Conservation (phyloP, 805 yeast genomes). For the Debaryomyces castellii region DNA sequence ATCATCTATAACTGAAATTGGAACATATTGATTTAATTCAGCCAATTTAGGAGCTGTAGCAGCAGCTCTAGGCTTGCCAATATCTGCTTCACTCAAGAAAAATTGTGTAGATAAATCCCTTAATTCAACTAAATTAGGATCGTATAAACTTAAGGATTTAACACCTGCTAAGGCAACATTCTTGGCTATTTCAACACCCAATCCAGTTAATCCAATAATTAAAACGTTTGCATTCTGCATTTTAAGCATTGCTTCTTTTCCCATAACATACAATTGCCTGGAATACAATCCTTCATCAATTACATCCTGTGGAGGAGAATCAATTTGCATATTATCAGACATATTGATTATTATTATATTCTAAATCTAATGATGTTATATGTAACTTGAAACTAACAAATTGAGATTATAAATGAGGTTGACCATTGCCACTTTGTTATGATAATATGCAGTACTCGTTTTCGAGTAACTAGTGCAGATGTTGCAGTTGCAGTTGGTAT, state of each 20-base stretch:
- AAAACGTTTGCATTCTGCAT: constrained; percentile 95
- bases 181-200: constrained; percentile 95
- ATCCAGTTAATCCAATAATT: constrained; percentile 84
- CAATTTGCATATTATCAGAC: constrained; percentile 41
- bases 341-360: constrained; percentile 7
- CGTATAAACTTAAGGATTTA: constrained; percentile 82
- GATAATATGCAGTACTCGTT: neutral
- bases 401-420: neutral
- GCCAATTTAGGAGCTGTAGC: constrained; percentile 67
- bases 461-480: neutral
- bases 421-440: neutral
- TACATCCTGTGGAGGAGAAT: constrained; percentile 38
- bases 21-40: constrained; percentile 89
- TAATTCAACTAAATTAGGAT: constrained; percentile 66
- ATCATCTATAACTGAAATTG: constrained; percentile 63
- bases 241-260: constrained; percentile 97
- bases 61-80: constrained; percentile 76
- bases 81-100: constrained; percentile 66
- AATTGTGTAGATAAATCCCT: constrained; percentile 87
- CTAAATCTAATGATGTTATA: neutral
- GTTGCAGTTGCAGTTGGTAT: neutral
- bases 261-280: constrained; percentile 93
- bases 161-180: constrained; percentile 97
- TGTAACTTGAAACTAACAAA: neutral
- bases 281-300: constrained; percentile 96